phyloP scores from a whole-genome alignment of 441 rosid genomes.

The Geranium incanum region DNA sequence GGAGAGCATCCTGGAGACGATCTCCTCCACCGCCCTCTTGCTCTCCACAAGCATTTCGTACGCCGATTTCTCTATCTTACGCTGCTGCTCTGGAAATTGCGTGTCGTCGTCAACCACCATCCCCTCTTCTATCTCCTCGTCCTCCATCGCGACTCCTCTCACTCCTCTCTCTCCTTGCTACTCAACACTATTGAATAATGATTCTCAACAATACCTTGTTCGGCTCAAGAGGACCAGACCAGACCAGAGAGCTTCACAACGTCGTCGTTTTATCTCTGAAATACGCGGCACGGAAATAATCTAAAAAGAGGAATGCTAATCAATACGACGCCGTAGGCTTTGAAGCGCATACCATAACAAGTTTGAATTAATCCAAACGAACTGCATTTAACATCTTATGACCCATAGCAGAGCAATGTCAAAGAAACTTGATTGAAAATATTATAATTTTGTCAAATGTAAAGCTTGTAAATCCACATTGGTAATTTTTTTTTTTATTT shows the following conservation, averaged over 20 bases:
- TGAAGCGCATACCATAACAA: no score
- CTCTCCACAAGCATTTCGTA: slow-evolving; percentile 50
- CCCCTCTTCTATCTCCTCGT: slow-evolving; percentile 72
- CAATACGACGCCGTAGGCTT: no score
- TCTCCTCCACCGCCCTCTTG: slow-evolving; percentile 59
- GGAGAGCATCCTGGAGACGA: slow-evolving; percentile 52
- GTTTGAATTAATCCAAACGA: no score
- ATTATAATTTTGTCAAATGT: no score
- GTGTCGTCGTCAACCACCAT: slow-evolving; percentile 43
- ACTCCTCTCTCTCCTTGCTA: neutral
- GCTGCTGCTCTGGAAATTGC: slow-evolving; percentile 23
- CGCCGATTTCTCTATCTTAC: slow-evolving; percentile 37
- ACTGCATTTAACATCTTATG: no score
- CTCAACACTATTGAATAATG: neutral
- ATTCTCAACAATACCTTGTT: neutral
- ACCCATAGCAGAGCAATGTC: no score
- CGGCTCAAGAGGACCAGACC: neutral
- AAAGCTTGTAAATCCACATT: no score
- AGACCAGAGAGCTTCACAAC: neutral
- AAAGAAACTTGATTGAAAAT: no score
- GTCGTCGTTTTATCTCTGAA: neutral
- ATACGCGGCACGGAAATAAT: neutral
- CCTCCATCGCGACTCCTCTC: slow-evolving; percentile 29
- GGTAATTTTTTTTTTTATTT: no score
- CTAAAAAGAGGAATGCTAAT: no score